phyloP scores from a whole-genome alignment of 2,329 filamentous ascomycete species.

The Sordariomycetes sp. region DNA sequence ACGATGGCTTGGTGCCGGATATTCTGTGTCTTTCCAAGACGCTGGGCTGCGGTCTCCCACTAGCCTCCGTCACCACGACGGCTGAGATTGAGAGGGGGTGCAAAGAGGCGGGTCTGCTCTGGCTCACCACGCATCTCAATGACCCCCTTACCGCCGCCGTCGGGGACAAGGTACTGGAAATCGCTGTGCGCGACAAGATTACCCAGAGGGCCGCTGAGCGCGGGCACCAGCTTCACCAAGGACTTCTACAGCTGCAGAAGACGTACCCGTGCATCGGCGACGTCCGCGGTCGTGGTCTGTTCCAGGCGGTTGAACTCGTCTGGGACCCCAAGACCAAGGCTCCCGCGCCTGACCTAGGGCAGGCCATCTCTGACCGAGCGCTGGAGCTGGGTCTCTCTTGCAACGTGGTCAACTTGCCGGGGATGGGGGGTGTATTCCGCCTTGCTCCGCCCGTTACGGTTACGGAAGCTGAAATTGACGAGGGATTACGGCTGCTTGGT shows the following conservation, averaged over 20 bases:
- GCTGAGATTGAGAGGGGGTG: slow-evolving; percentile 29
- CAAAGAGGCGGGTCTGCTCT: slow-evolving; percentile 29
- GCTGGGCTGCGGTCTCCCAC: slow-evolving; percentile 35
- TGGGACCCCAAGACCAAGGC: slow-evolving; percentile 25
- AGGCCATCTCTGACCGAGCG: slow-evolving; percentile 26
- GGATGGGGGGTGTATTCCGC: slow-evolving; percentile 34
- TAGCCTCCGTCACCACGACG: slow-evolving; percentile 34
- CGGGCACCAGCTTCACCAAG: slow-evolving; percentile 26
- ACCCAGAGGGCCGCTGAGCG: slow-evolving; percentile 23
- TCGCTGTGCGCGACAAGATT: slow-evolving; percentile 33
- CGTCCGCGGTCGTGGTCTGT: slow-evolving; percentile 33
- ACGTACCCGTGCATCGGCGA: slow-evolving; percentile 39
- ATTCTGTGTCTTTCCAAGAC: slow-evolving; percentile 40
- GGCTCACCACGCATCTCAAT: slow-evolving; percentile 39
- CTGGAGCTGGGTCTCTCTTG: slow-evolving; percentile 31
- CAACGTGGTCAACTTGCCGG: slow-evolving; percentile 30
- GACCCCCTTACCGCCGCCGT: slow-evolving; percentile 39
- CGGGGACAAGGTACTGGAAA: slow-evolving; percentile 39
- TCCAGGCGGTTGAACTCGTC: slow-evolving; percentile 37
- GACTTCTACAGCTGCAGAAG: slow-evolving; percentile 26
- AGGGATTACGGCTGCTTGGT: slow-evolving; percentile 34
- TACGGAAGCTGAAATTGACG: slow-evolving; percentile 25
- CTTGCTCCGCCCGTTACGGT: slow-evolving; percentile 37
- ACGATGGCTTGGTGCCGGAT: slow-evolving; percentile 31
- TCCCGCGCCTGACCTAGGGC: slow-evolving; percentile 26